Evolutionary conservation across 164 flowering plant genomes (phyloP).

Genomic region (Hamamelis virginiana): DNA sequence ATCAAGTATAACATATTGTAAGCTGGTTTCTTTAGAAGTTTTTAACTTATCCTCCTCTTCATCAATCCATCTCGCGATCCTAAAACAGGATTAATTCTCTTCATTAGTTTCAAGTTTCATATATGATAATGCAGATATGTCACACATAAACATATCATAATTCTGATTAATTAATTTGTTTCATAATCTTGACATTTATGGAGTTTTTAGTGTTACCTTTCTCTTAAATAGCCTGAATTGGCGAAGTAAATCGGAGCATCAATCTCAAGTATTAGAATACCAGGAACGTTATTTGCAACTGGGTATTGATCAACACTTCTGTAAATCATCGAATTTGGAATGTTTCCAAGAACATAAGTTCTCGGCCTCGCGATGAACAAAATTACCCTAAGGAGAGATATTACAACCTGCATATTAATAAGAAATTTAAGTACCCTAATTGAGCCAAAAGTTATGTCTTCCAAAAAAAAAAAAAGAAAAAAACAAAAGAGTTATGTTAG

Average conservation of each 20-base stretch:
- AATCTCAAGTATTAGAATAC: constrained; percentile 58
- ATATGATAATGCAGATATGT: no score
- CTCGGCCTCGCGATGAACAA: constrained; percentile 64
- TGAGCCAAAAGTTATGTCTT: no score
- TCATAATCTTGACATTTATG: no score
- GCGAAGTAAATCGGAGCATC: constrained; percentile 72
- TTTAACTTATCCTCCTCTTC: constrained; percentile 71
- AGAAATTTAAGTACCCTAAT: no score
- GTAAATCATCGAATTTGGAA: constrained; percentile 51
- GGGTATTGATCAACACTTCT: constrained; percentile 68
- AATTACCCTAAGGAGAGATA: constrained; percentile 56
- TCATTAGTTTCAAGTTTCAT: no score
- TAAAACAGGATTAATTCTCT: constrained; percentile 6
- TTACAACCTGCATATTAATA: constrained; percentile 44
- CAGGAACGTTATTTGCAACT: constrained; percentile 44
- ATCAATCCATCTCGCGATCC: constrained; percentile 70
- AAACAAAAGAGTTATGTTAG: no score
- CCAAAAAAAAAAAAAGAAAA: no score
- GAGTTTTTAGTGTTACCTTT: constrained; percentile 44
- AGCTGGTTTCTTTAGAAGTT: constrained; percentile 37
- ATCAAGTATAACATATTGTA: constrained; percentile 61
- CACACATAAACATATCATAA: no score
- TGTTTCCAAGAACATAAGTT: constrained; percentile 55
- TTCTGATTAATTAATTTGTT: no score
- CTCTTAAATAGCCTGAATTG: constrained; percentile 66